Conservation (phyloP, 225 moss, liverwort and hornwort genomes). For the Neckera pumila region DNA sequence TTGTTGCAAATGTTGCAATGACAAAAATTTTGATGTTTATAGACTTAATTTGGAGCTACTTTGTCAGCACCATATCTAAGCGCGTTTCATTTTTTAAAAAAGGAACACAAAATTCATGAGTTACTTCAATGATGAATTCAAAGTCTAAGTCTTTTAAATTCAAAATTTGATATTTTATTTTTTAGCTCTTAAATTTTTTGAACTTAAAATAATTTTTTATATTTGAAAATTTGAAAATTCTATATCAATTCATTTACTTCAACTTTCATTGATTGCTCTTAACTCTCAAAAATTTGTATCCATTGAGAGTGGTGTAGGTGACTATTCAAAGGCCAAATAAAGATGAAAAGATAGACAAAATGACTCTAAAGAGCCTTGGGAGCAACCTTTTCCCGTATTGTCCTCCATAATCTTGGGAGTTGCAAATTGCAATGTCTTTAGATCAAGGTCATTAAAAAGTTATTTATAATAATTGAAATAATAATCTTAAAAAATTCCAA, state of each 20-base stretch:
- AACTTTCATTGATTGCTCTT: neutral
- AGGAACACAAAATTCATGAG: too few relatives aligned
- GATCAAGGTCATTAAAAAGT: neutral
- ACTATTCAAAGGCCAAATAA: neutral
- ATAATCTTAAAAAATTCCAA: neutral
- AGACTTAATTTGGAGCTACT: neutral
- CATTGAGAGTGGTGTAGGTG: neutral
- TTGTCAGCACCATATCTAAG: neutral
- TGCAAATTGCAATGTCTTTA: neutral
- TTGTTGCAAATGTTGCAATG: neutral
- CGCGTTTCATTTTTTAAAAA: neutral
- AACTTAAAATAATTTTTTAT: too few relatives aligned
- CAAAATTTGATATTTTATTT: neutral
- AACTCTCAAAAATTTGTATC: neutral
- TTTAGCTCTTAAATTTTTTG: neutral
- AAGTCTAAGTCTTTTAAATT: neutral
- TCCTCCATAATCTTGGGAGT: neutral
- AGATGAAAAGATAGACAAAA: neutral
- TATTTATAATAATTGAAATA: neutral
- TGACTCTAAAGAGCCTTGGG: neutral
- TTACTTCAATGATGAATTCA: neutral
- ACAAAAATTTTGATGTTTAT: neutral
- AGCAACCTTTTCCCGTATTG: rapidly evolving
- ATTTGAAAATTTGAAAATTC: too few relatives aligned
- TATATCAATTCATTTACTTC: too few relatives aligned